Conservation (phyloP, 768 basidiomycete genomes). For the Coprinopsis sp. region DNA sequence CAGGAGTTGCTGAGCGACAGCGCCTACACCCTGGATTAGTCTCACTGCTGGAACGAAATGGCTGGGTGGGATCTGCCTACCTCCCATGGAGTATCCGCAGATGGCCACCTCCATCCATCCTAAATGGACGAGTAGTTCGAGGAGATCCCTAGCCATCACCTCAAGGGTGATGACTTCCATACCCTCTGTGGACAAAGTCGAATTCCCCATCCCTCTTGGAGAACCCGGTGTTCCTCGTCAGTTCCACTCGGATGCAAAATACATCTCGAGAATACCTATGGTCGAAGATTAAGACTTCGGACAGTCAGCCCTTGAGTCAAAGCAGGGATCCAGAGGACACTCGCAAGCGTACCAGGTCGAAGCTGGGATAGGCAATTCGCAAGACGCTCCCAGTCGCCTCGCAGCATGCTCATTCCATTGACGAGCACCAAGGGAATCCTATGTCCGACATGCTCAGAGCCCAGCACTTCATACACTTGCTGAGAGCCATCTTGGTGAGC, state of each 20-base stretch:
- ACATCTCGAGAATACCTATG: constrained; percentile 18
- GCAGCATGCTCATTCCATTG: constrained; percentile 35
- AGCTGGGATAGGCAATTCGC: constrained; percentile 27
- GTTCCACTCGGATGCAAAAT: not conserved
- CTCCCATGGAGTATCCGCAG: constrained; percentile 52
- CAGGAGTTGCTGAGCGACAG: constrained; percentile 40
- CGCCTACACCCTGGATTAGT: constrained; percentile 22
- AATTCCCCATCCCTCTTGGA: constrained; percentile 43
- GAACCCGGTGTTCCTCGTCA: not conserved
- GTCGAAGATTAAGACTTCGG: constrained; percentile 46
- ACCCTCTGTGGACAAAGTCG: constrained; percentile 24
- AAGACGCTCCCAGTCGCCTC: constrained; percentile 38
- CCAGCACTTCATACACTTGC: constrained; percentile 39
- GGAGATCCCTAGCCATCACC: constrained; percentile 40
- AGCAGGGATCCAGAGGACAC: not conserved
- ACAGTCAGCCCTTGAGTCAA: too few relatives aligned
- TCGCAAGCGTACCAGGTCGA: constrained; percentile 32
- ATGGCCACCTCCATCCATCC: constrained; percentile 39
- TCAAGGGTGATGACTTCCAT: constrained; percentile 41
- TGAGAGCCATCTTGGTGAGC: constrained; percentile 39
- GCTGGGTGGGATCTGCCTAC: constrained; percentile 20
- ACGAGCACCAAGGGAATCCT: constrained; percentile 37
- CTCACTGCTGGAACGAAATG: not conserved
- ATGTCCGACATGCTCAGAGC: constrained; percentile 28
- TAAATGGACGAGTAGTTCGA: constrained; percentile 32